These are phyloP conservation scores for Paecilomyces formosus DNA, from an alignment of 2,329 filamentous ascomycete genomes.

Conservation along the genomic window DNA sequence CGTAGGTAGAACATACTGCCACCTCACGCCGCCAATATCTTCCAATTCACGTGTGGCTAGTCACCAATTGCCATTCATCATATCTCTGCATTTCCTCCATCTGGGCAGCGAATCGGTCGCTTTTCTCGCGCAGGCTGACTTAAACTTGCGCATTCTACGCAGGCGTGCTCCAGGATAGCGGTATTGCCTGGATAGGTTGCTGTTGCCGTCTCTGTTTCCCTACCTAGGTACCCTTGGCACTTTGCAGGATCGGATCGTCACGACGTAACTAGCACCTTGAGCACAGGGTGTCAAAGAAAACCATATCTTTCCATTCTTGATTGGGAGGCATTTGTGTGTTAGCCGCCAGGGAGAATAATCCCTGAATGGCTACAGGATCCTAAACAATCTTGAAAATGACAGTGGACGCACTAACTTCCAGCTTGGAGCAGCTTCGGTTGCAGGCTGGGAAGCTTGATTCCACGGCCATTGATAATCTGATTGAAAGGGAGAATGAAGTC, in stretches of 20 bases:
- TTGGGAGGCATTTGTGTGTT: neutral
- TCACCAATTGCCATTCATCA: neutral
- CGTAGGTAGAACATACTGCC: slow-evolving; percentile 12
- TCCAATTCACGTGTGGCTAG: neutral
- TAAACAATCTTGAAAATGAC: slow-evolving; percentile 7
- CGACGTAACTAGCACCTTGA: neutral
- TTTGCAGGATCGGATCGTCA: neutral
- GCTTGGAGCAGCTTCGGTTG: slow-evolving; percentile 21
- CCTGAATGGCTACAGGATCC: neutral
- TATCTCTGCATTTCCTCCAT: neutral
- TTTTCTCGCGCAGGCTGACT: neutral
- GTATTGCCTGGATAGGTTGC: neutral
- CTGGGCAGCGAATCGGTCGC: neutral
- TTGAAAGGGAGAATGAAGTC: slow-evolving; percentile 22
- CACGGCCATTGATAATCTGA: slow-evolving; percentile 19
- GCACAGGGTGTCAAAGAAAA: neutral
- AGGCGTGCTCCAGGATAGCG: neutral
- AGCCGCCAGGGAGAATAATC: neutral
- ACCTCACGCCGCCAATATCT: slow-evolving; percentile 11
- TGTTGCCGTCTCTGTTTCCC: neutral
- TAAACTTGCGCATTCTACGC: neutral
- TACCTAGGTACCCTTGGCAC: neutral
- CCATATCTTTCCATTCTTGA: neutral
- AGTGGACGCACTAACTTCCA: slow-evolving; percentile 18
- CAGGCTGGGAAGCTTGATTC: slow-evolving; percentile 14